Evolutionary conservation across 1,284 basidiomycete genomes (phyloP).

Genomic region (Vanrija sp.): DNA sequence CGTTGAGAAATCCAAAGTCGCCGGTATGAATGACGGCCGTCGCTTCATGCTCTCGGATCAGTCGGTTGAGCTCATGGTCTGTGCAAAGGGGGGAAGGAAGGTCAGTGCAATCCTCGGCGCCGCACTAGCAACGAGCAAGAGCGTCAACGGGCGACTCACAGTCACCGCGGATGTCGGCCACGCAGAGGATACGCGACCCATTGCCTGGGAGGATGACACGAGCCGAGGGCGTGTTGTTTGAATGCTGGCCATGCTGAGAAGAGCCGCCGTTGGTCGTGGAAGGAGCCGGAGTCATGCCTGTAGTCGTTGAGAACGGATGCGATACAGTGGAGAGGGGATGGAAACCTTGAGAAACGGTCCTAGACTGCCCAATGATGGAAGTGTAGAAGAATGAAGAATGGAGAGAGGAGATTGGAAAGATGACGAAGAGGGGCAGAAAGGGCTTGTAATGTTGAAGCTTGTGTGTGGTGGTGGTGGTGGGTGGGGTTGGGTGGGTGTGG

Average conservation of each 20-base stretch:
- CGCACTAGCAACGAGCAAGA: neutral
- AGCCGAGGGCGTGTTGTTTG: conserved; percentile 17
- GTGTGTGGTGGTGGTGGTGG: too few species aligned
- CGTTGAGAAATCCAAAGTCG: conserved; percentile 98
- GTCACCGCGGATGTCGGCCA: conserved; percentile 88
- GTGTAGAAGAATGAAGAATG: too few species aligned
- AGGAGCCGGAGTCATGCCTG: conserved; percentile 3
- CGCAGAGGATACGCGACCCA: conserved; percentile 83
- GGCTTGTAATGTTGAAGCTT: too few species aligned
- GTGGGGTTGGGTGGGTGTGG: too few species aligned
- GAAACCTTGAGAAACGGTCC: too few species aligned
- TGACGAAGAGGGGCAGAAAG: too few species aligned
- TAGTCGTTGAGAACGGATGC: neutral
- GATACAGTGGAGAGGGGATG: neutral
- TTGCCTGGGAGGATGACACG: conserved; percentile 38
- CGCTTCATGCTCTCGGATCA: conserved; percentile 83
- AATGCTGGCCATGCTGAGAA: conserved; percentile 3
- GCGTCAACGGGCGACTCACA: conserved; percentile 31
- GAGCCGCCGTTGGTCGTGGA: conserved; percentile 16
- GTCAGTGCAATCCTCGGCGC: neutral
- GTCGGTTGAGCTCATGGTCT: conserved; percentile 75
- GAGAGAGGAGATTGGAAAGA: too few species aligned
- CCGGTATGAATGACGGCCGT: conserved; percentile 95
- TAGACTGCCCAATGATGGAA: too few species aligned
- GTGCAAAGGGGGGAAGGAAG: conserved; percentile 11